Evolutionary conservation across 2,329 filamentous ascomycete genomes (phyloP).

Genomic region (Colletotrichum simmondsii): DNA sequence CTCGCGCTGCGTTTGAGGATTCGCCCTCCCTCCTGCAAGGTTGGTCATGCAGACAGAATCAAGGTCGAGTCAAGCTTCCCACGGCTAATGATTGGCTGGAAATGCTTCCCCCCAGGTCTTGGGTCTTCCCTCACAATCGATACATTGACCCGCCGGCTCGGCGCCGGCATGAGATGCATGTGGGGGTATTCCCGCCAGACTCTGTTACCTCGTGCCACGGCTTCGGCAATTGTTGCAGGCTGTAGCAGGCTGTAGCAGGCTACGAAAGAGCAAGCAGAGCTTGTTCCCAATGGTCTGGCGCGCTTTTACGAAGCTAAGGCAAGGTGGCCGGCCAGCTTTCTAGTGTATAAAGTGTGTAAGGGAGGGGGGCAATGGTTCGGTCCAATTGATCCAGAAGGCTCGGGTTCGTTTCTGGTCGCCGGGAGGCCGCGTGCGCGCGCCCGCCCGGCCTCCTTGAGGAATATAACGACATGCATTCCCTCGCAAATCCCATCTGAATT

Average conservation of each 20-base stretch:
- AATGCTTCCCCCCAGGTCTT: too few relatives aligned
- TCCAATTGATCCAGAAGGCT: neutral
- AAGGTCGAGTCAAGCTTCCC: conserved; percentile 4
- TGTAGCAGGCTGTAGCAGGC: too few relatives aligned
- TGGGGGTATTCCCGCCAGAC: neutral
- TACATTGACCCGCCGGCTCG: conserved; percentile 7
- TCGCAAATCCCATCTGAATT: neutral
- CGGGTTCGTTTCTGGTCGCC: neutral
- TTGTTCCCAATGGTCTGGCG: neutral
- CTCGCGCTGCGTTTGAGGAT: conserved; percentile 5
- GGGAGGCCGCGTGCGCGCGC: neutral
- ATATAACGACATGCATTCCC: conserved; percentile 28
- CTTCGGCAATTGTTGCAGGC: conserved; percentile 16
- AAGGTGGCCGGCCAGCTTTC: too few relatives aligned
- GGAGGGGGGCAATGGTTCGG: neutral
- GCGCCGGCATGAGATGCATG: neutral
- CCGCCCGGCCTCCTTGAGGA: neutral
- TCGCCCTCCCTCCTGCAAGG: conserved; percentile 5
- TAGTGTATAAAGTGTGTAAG: neutral
- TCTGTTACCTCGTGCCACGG: neutral
- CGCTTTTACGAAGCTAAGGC: neutral
- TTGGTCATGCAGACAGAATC: conserved; percentile 19
- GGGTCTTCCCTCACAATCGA: neutral
- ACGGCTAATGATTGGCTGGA: neutral
- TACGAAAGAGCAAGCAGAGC: too few relatives aligned